These are phyloP conservation scores for Fusarium longipes DNA, from an alignment of 2,329 filamentous ascomycete species.

Conservation along the genomic window DNA sequence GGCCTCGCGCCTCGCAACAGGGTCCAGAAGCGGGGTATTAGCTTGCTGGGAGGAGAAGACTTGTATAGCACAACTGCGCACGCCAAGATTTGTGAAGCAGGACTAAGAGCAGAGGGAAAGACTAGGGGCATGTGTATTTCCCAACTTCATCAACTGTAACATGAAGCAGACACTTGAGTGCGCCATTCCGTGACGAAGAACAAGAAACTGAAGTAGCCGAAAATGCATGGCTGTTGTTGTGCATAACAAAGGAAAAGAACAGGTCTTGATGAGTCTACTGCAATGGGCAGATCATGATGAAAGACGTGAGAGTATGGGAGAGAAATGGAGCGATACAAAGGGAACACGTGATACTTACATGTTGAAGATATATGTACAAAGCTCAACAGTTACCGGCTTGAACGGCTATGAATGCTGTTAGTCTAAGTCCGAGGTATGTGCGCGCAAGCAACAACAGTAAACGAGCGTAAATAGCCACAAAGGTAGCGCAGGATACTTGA, in stretches of 20 bases:
- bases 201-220: slow-evolving; percentile 15
- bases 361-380: not conserved
- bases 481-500: slow-evolving; percentile 13
- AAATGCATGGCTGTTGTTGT: slow-evolving; percentile 25
- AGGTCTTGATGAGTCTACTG: slow-evolving; percentile 2
- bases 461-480: slow-evolving; percentile 45
- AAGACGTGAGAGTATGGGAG: not conserved
- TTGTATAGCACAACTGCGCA: slow-evolving; percentile 28
- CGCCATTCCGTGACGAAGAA: slow-evolving; percentile 18
- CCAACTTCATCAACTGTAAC: slow-evolving; percentile 21
- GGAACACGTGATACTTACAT: slow-evolving; percentile 42
- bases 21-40: slow-evolving; percentile 34
- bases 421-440: slow-evolving; percentile 32
- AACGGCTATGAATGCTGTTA: slow-evolving; percentile 42
- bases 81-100: slow-evolving; percentile 32
- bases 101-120: slow-evolving; percentile 6
- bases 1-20: slow-evolving; percentile 38
- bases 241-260: slow-evolving; percentile 43
- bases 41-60: slow-evolving; percentile 19
- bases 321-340: slow-evolving; percentile 3
- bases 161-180: slow-evolving; percentile 30
- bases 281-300: not conserved
- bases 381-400: slow-evolving; percentile 14
- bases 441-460: slow-evolving; percentile 32
- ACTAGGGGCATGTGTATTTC: slow-evolving; percentile 12